Evolutionary conservation across 2,329 filamentous ascomycete species (phyloP).

Genomic region (Phialophora expanda): DNA sequence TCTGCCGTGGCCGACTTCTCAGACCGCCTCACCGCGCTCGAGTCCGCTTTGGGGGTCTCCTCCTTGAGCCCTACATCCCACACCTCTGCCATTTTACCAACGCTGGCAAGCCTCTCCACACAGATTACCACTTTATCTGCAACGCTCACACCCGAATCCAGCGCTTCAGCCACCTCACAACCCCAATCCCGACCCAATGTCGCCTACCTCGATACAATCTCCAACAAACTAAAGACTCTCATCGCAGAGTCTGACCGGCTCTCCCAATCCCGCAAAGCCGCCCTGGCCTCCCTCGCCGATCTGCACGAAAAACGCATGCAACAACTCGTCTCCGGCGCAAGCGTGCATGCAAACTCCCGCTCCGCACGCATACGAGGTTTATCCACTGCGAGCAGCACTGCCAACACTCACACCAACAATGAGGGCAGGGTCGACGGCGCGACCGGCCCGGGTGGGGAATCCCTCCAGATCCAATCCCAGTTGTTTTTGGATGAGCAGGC

Average conservation of each 20-base stretch:
- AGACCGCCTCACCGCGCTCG: conserved; percentile 74
- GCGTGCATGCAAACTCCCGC: conserved; percentile 27
- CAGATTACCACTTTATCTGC: conserved; percentile 75
- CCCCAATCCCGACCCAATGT: conserved; percentile 42
- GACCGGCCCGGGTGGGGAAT: conserved; percentile 27
- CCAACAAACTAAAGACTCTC: conserved; percentile 51
- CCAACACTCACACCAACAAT: conserved; percentile 57
- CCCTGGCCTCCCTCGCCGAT: conserved; percentile 50
- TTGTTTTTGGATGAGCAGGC: conserved; percentile 69
- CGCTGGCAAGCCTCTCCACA: conserved; percentile 78
- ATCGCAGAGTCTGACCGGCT: conserved; percentile 53
- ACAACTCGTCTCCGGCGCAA: conserved; percentile 41
- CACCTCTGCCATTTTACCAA: conserved; percentile 73
- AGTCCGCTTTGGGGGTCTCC: conserved; percentile 79
- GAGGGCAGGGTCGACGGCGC: conserved; percentile 48
- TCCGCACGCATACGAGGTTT: conserved; percentile 34
- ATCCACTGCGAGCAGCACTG: conserved; percentile 48
- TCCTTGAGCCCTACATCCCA: conserved; percentile 63
- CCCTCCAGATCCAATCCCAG: conserved; percentile 34
- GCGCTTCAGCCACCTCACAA: conserved; percentile 20
- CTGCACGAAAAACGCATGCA: conserved; percentile 48
- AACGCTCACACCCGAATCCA: conserved; percentile 47
- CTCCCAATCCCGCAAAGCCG: conserved; percentile 50
- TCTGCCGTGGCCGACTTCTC: conserved; percentile 87
- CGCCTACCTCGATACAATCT: conserved; percentile 52